Base-by-base conservation (phyloP, 805 yeast genomes). In the Wickerhamomyces xylosicus region DNA sequence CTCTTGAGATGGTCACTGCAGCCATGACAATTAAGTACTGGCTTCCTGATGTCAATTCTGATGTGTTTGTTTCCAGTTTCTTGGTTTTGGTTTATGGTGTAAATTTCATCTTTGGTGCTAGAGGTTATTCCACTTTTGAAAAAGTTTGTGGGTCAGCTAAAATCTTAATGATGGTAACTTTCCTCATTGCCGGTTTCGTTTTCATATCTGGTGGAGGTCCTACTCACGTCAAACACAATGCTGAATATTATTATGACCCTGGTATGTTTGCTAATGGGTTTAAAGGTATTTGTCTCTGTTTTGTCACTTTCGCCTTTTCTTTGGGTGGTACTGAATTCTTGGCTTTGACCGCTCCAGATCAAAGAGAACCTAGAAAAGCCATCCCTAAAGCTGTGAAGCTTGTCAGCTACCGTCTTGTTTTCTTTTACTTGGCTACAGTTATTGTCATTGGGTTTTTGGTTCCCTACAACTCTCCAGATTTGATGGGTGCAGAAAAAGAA, bases 141-240 rank as follows among this genome's bases (percentile, higher is more conserved):
- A 71, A 82, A 42, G 67, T 74, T 54, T 78, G 82, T 52, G 79
- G 85, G 39, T 45, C 72, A 42, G 67, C 80, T 49, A 84, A 83
- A 56, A 72, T 81, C 19, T 57, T 77, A 32, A 76, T 80, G 57
- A 67, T 77, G 40, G 45, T 63, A n/a, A 82, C 80, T 5, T 76
- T 73, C 53, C 68, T 72, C 52, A 66, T 77, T 38, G 59, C 74
- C 44, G 75, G 76, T 25, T 57, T 73, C 31, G 58, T 71, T 39
- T 47, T 67, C 37, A 63, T 59, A 32, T 57, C 66, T 42, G 73
- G 69, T 35, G 69, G 70, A 22, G 59, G 62, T 22, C 64, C 67
- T 21, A 53, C 56, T 22, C 51, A 52, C 18, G 74, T 74, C 8
- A 68, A 69, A 42, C 62, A 74, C 43, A 80, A 80, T 15, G 68